Conservation (phyloP, 176 grass and related monocot genomes). For the Cenchrus americanus region DNA sequence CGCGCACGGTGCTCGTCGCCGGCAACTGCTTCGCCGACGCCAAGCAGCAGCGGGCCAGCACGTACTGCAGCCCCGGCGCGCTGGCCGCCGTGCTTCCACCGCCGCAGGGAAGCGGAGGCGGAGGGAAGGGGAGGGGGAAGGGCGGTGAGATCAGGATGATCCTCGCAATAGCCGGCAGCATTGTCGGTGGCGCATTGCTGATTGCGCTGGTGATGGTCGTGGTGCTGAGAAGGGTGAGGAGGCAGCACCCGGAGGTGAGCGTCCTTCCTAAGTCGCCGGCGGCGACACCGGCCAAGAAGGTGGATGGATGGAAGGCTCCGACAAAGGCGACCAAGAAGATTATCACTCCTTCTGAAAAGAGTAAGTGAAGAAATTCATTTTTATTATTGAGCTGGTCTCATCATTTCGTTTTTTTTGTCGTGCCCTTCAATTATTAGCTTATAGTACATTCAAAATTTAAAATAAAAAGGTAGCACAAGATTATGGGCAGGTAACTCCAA, state of each 20-base stretch:
- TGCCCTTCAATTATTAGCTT: not conserved
- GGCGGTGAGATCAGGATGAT: conserved; percentile 55
- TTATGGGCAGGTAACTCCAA: conserved; percentile 8
- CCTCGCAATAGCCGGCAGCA: conserved; percentile 63
- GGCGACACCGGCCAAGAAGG: conserved; percentile 27
- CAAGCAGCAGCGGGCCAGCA: conserved; percentile 56
- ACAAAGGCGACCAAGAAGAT: conserved; percentile 45
- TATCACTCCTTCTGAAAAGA: conserved; percentile 63
- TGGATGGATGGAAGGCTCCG: conserved; percentile 32
- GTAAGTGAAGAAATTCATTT: conserved; percentile 50
- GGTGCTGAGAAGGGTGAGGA: conserved; percentile 57
- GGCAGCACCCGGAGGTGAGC: conserved; percentile 34
- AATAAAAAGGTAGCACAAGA: not conserved
- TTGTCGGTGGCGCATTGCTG: conserved; percentile 57
- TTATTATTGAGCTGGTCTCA: conserved; percentile 12
- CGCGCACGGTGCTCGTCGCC: conserved; percentile 54
- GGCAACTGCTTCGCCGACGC: conserved; percentile 79
- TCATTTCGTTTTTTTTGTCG: not conserved
- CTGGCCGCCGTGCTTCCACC: conserved; percentile 75
- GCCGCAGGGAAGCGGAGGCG: conserved; percentile 26
- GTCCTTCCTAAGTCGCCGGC: conserved; percentile 42
- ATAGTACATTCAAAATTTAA: conserved; percentile 16
- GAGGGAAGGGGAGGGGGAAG: conserved; percentile 30
- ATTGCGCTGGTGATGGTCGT: conserved; percentile 58
- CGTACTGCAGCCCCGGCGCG: conserved; percentile 71